phyloP scores from a whole-genome alignment of 2,329 filamentous ascomycete species.

The Sporothrix inflata region DNA sequence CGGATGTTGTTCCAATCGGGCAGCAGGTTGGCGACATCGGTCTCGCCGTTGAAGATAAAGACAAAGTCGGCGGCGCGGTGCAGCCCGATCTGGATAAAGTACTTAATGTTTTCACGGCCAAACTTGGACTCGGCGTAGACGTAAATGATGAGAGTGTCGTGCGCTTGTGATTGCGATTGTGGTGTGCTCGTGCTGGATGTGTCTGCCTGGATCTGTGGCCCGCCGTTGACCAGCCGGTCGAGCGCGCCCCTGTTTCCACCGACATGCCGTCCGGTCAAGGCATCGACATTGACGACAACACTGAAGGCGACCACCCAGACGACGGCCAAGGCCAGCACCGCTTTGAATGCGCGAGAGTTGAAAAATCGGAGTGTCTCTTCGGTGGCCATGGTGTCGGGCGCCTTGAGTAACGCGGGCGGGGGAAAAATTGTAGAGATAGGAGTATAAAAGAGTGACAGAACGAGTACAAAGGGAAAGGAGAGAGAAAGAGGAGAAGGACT shows the following conservation, averaged over 20 bases:
- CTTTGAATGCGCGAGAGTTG: neutral
- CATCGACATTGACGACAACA: neutral
- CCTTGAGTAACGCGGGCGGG: neutral
- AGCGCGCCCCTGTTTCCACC: neutral
- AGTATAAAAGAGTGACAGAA: neutral
- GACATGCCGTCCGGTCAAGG: neutral
- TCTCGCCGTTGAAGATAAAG: conserved; percentile 46
- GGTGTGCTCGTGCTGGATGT: neutral
- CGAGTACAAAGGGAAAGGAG: neutral
- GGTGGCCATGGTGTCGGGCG: neutral
- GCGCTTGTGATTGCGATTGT: neutral
- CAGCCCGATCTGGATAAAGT: conserved; percentile 44
- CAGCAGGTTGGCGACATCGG: conserved; percentile 37
- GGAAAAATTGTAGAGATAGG: neutral
- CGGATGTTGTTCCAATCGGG: conserved; percentile 41
- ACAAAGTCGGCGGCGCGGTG: conserved; percentile 46
- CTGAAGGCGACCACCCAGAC: neutral
- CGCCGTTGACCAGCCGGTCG: neutral
- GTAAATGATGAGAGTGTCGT: conserved; percentile 34
- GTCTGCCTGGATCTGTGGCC: neutral
- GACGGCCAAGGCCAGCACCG: neutral
- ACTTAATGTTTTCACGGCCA: conserved; percentile 42
- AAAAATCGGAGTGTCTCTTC: neutral
- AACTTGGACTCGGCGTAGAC: conserved; percentile 43
- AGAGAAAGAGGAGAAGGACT: neutral